phyloP scores from a whole-genome alignment of 208 protist genomes.

The Zelonia costaricensis region DNA sequence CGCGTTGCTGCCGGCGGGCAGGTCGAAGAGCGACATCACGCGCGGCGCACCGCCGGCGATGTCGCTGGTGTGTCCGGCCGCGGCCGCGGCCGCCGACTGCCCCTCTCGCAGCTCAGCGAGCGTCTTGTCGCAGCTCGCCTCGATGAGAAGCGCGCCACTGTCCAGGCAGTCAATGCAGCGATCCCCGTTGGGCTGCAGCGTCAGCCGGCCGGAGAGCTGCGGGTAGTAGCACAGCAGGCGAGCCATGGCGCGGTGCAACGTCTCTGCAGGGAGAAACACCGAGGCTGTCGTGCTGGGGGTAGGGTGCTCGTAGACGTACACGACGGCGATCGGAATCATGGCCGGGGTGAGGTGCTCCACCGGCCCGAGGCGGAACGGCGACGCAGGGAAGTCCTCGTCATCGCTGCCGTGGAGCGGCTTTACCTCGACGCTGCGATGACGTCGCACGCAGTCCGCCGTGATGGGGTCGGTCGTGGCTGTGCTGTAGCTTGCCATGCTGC shows the following conservation, averaged over 20 bases:
- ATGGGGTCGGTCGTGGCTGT: constrained; percentile 8
- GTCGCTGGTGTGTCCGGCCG: not conserved
- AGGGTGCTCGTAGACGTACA: constrained; percentile 15
- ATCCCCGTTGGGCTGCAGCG: constrained; percentile 15
- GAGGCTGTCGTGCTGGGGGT: not conserved
- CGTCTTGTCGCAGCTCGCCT: constrained; percentile 9
- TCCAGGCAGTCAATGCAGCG: constrained; percentile 12
- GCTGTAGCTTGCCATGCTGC: too few species aligned
- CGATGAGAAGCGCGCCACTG: constrained; percentile 15
- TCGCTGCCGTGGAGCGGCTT: constrained; percentile 4
- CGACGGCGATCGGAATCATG: constrained; percentile 22
- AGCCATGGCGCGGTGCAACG: constrained; percentile 16
- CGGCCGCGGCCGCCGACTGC: not conserved
- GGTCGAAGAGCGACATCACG: constrained; percentile 22
- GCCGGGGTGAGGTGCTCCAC: constrained; percentile 22
- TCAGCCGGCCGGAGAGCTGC: constrained; percentile 15
- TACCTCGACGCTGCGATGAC: constrained; percentile 1
- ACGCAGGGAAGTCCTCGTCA: constrained; percentile 6
- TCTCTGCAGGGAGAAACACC: constrained; percentile 1
- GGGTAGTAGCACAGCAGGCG: constrained; percentile 25
- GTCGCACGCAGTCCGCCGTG: constrained; percentile 7
- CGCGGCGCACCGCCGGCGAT: too few species aligned
- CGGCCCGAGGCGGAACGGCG: constrained; percentile 14
- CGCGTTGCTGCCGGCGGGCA: constrained; percentile 27
- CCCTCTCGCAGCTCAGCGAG: constrained; percentile 9